phyloP scores from a whole-genome alignment of 139 green algal genomes.

The Medakamo hakoo region DNA sequence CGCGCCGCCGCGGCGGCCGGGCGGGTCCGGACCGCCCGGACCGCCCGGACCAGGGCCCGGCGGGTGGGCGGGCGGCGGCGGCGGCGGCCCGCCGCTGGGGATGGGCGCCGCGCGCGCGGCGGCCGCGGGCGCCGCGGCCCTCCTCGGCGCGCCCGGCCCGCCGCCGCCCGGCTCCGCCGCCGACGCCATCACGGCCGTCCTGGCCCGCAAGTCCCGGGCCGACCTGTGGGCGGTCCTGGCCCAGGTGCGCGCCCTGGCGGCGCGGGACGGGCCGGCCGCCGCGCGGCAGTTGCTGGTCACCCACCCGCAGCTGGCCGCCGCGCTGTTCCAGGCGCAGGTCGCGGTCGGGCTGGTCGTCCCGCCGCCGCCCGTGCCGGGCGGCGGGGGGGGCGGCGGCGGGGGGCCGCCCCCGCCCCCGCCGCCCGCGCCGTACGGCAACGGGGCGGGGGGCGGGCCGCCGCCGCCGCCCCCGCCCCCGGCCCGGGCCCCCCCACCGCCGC shows the following conservation, averaged over 20 bases:
- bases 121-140: slow-evolving; percentile 3
- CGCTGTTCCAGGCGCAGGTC: slow-evolving; percentile 74
- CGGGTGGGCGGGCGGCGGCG: neutral
- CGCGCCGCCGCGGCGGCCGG: neutral
- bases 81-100: neutral
- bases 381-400: too few relatives aligned
- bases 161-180: slow-evolving; percentile 5
- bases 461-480: too few relatives aligned
- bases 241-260: slow-evolving; percentile 33
- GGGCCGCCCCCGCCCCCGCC: too few relatives aligned
- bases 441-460: too few relatives aligned
- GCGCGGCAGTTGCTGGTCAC: slow-evolving; percentile 56
- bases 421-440: too few relatives aligned
- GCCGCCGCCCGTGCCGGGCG: too few relatives aligned
- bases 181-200: slow-evolving; percentile 10
- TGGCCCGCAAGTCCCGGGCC: slow-evolving; percentile 28
- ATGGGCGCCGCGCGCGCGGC: neutral
- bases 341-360: slow-evolving; percentile 37
- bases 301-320: slow-evolving; percentile 74
- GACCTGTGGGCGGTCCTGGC: slow-evolving; percentile 50
- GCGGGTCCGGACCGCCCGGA: neutral
- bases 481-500: neutral
- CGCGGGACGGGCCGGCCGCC: slow-evolving; percentile 18
- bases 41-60: neutral
- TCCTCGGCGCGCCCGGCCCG: slow-evolving; percentile 5